Conservation (phyloP, 441 rosid species). For the Theobroma grandiflorum region DNA sequence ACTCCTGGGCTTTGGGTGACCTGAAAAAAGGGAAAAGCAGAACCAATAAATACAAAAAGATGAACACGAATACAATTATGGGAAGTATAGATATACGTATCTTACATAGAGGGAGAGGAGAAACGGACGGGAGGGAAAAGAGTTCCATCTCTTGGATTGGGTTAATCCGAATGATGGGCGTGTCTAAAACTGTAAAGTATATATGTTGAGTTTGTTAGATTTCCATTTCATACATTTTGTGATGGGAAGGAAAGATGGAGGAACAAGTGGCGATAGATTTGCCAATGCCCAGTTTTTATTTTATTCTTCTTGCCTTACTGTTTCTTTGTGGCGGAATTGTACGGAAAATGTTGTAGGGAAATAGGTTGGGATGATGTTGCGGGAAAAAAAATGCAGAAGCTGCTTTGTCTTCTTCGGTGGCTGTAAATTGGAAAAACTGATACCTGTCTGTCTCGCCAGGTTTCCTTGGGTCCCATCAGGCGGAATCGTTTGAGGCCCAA, state of each 20-base stretch:
- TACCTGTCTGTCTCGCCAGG: not conserved
- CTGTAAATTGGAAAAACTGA: too few species aligned
- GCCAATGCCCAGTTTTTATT: not conserved
- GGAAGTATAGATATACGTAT: not conserved
- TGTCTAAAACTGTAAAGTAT: too few species aligned
- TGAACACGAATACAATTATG: not conserved
- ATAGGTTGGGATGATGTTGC: not conserved
- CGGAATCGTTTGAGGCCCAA: not conserved
- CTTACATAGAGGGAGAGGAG: conserved; percentile 46
- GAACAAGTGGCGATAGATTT: not conserved
- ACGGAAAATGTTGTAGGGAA: not conserved
- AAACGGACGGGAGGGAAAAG: conserved; percentile 41
- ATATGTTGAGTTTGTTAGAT: not conserved
- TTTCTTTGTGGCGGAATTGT: not conserved
- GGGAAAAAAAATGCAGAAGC: too few species aligned
- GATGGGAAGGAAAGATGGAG: not conserved
- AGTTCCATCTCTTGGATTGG: conserved; percentile 47
- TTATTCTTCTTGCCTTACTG: not conserved
- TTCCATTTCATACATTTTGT: not conserved
- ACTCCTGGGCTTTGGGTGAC: conserved; percentile 35
- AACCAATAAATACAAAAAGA: not conserved
- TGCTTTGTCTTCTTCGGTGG: not conserved
- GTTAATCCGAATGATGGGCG: not conserved
- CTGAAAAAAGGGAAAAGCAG: conserved; percentile 30
- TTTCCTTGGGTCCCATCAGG: not conserved